These are phyloP conservation scores for Ilyonectria destructans DNA, from an alignment of 2,329 filamentous ascomycete species.

Conservation along the genomic window DNA sequence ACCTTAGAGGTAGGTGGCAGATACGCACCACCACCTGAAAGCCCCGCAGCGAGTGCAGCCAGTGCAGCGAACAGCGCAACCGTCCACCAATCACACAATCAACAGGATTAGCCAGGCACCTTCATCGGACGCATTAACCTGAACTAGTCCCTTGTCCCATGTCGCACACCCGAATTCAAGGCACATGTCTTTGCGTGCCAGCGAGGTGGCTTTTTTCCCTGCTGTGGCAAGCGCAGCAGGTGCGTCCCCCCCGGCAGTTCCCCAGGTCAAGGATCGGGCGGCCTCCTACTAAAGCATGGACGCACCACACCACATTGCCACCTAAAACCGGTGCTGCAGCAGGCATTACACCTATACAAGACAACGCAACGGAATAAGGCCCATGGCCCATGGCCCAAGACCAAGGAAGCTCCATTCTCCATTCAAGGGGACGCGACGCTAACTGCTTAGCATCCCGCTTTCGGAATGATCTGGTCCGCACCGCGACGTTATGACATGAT, in stretches of 20 bases:
- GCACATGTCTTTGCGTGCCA: conserved; percentile 1
- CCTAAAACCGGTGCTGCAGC: background rate
- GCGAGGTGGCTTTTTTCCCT: background rate
- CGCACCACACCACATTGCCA: background rate
- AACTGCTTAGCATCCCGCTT: conserved; percentile 31
- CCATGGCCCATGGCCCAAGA: background rate
- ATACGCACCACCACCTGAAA: background rate
- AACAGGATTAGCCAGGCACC: conserved; percentile 32
- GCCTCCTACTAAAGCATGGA: conserved; percentile 24
- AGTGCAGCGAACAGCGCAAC: conserved; percentile 2
- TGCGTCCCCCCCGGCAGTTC: conserved; percentile 9
- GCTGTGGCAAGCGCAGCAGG: conserved; percentile 5
- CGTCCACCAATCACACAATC: conserved; percentile 34
- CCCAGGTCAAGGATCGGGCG: conserved; percentile 27
- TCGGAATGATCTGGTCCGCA: conserved; percentile 26
- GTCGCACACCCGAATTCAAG: conserved; percentile 5
- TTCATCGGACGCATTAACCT: background rate
- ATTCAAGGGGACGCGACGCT: conserved; percentile 26
- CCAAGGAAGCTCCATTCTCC: conserved; percentile 17
- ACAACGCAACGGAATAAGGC: background rate
- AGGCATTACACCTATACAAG: background rate
- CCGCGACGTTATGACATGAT: conserved; percentile 43
- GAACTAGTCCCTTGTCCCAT: background rate
- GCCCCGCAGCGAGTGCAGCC: background rate
- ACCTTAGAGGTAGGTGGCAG: conserved; percentile 2